phyloP scores from a whole-genome alignment of 1,284 basidiomycete genomes.

The Sporisorium reilianum region DNA sequence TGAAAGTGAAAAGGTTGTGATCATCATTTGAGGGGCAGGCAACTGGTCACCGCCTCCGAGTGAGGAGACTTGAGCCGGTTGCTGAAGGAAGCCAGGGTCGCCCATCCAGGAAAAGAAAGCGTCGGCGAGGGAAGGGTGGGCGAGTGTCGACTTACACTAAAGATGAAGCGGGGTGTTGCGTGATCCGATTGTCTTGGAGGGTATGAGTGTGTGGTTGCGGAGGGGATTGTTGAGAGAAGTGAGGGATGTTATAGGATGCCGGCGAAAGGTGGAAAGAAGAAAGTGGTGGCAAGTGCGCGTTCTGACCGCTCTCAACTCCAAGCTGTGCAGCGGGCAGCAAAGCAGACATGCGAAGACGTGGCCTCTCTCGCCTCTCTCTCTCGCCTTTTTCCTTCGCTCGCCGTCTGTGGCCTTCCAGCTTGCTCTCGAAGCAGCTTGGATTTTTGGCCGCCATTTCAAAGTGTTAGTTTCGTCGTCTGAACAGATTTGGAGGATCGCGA shows the following conservation, averaged over 20 bases:
- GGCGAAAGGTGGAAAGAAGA: not conserved
- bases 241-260: constrained; percentile 5
- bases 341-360: constrained; percentile 6
- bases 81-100: not conserved
- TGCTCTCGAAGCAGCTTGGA: constrained; percentile 9
- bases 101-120: constrained; percentile 9
- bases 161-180: constrained; percentile 3
- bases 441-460: not conserved
- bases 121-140: not conserved
- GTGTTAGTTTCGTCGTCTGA: not conserved
- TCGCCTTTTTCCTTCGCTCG: constrained; percentile 24
- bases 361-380: not conserved
- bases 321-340: too few relatives aligned
- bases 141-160: not conserved
- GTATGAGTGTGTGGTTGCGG: not conserved
- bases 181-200: not conserved
- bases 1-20: constrained; percentile 53
- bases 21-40: constrained; percentile 32
- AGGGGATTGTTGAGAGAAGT: not conserved
- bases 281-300: constrained; percentile 6
- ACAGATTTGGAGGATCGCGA: not conserved
- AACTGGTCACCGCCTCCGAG: not conserved
- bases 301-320: constrained; percentile 3
- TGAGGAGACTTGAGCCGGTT: not conserved
- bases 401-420: constrained; percentile 44